Percentiles rank a stretch among this genome's conserved stretches.
Conservation (phyloP, 192 early-diverging fungal species). For the Coemansia guatemalensis region DNA sequence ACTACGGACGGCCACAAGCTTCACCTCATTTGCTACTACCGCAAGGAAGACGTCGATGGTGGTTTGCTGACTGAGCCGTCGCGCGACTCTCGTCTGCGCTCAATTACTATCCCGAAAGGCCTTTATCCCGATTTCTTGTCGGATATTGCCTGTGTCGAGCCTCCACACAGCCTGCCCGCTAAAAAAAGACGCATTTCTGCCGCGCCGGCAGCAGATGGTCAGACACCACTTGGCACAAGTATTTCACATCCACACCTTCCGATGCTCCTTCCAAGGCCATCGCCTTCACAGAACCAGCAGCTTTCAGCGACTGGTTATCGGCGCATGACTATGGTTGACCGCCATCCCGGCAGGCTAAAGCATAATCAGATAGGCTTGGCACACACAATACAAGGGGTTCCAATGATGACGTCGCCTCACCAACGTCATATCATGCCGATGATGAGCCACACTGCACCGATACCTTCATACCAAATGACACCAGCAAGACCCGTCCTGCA, state of each 20-base stretch:
- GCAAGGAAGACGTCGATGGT: slow-evolving; percentile 63
- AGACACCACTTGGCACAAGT: not conserved
- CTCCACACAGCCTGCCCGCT: not conserved
- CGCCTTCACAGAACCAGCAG: not conserved
- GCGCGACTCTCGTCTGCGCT: slow-evolving; percentile 58
- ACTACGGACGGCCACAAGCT: slow-evolving; percentile 75
- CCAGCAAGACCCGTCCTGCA: not conserved
- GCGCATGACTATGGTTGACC: not conserved
- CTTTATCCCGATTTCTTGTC: slow-evolving; percentile 73
- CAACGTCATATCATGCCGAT: not conserved
- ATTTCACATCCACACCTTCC: not conserved
- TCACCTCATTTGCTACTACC: slow-evolving; percentile 85
- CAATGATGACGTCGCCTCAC: not conserved
- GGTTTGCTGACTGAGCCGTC: slow-evolving; percentile 62
- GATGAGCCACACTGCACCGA: not conserved
- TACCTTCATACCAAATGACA: not conserved
- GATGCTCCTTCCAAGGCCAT: not conserved
- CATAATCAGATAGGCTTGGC: not conserved
- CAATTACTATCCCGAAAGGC: slow-evolving; percentile 64
- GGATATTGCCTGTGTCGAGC: slow-evolving; percentile 13
- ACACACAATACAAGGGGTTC: not conserved
- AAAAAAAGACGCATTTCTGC: slow-evolving; percentile 1
- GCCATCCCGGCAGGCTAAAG: not conserved
- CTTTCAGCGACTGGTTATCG: not conserved
- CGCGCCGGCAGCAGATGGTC: not conserved